Base-by-base conservation (phyloP, 768 basidiomycete species). In the Leccinum sublutescens region DNA sequence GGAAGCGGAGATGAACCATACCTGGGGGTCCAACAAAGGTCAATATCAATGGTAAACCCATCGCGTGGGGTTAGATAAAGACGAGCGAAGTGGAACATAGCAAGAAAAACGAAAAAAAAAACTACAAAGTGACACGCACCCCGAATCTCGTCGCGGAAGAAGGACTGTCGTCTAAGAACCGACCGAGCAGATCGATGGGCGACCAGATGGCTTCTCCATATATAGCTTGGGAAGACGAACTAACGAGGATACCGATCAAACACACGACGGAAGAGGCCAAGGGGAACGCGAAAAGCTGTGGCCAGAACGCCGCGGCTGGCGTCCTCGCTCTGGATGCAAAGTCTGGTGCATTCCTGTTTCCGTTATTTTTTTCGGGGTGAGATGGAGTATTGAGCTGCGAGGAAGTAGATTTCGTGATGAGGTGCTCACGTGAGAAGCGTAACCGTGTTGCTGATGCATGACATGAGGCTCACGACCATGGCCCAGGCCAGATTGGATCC, bases 131-230 rank as follows among this genome's bases (percentile, higher is more conserved):
- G 48, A 57, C 40, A 12, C 77, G 14, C 62, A 84, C 85, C 40
- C 85, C 85, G 62, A 89, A 89, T 60, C 89, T 78, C 8, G 88
- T 90, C 27, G 85, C 83, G 55, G 77, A 70, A 15, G 83, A 85
- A 8, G 85, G 88, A 52, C 71, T 71, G 59, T 81, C 80, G 62
- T 91, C 86, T 60, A 92, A 76, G 73, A 91, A 90, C 65, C 75
- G 82, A 53, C 79, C 82, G 53, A 91, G 76, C 50, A 91, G 76
- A 65, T 88, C 86, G 65, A 93, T 81, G 3, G 89, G 89, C 2
- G 85, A 85, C 91, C 90, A 93, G 55, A 93, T 82, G 14, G 86
- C 83, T 62, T 86, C 85, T 23, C 87, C 89, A 65, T 88, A 93
- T 63, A 93, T 87, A 14, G 85, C 80, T 62, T 85, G 78, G 19